phyloP scores from a whole-genome alignment of 2,329 filamentous ascomycete species.

The Neoscytalidium dimidiatum region DNA sequence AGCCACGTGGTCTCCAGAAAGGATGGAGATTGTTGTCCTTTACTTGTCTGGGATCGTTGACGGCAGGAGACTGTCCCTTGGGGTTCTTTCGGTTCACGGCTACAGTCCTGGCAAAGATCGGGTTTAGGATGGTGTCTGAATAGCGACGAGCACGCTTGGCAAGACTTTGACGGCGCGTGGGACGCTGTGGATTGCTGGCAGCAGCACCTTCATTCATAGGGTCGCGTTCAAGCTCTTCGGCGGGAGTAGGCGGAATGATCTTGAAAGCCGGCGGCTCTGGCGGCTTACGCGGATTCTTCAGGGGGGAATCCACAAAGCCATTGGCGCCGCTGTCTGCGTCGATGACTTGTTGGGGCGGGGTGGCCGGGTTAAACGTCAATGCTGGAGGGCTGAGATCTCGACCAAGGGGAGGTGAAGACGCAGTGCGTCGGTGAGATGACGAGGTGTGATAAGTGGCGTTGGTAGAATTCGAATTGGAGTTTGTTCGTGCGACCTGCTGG shows the following conservation, averaged over 20 bases:
- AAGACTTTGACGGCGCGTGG: constrained; percentile 42
- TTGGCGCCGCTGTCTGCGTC: background rate
- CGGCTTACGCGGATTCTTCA: constrained; percentile 60
- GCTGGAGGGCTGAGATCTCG: constrained; percentile 27
- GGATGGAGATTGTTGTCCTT: constrained; percentile 56
- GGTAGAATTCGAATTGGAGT: constrained; percentile 24
- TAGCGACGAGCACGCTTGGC: constrained; percentile 48
- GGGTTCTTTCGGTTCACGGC: constrained; percentile 1
- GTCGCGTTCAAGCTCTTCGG: constrained; percentile 47
- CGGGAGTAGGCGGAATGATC: constrained; percentile 57
- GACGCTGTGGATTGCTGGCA: constrained; percentile 29
- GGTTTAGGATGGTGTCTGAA: constrained; percentile 46
- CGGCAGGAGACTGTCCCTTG: constrained; percentile 25
- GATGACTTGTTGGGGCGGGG: constrained; percentile 36
- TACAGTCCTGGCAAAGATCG: constrained; percentile 36
- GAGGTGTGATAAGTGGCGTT: background rate
- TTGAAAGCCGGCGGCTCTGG: constrained; percentile 59
- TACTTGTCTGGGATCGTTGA: constrained; percentile 28
- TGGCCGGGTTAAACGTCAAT: constrained; percentile 34
- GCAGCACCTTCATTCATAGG: constrained; percentile 24
- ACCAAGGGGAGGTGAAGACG: background rate
- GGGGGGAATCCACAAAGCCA: constrained; percentile 54
- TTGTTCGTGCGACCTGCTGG: constrained; percentile 48
- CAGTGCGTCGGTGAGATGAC: background rate
- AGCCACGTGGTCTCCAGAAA: constrained; percentile 64